These are phyloP conservation scores for Penicillium coffeae DNA, from an alignment of 495 filamentous ascomycete genomes.

Conservation along the genomic window DNA sequence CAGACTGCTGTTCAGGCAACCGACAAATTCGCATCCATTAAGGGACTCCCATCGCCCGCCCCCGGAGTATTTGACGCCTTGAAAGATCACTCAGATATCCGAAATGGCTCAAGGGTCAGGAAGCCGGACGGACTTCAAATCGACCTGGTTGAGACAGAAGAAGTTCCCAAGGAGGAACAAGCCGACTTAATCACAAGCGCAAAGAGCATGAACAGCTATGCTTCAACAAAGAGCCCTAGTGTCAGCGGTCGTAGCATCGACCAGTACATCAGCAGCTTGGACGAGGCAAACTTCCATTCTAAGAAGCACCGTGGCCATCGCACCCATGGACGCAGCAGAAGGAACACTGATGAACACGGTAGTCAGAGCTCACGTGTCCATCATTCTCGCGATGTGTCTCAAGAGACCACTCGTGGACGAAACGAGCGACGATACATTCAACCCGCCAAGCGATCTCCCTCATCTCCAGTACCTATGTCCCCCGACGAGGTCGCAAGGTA, in stretches of 20 bases:
- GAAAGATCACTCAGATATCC: conserved; percentile 53
- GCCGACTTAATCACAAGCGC: conserved; percentile 33
- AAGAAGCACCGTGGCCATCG: conserved; percentile 51
- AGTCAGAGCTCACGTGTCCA: conserved; percentile 45
- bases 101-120: conserved; percentile 72
- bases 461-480: conserved; percentile 88
- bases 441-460: conserved; percentile 81
- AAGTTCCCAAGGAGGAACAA: conserved; percentile 15
- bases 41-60: conserved; percentile 58
- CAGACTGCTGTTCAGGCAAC: conserved; percentile 50
- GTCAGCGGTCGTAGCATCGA: conserved; percentile 66
- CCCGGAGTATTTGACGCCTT: conserved; percentile 52
- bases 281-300: conserved; percentile 65
- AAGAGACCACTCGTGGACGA: conserved; percentile 61
- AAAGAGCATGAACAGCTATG: conserved; percentile 49
- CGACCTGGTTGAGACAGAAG: conserved; percentile 58
- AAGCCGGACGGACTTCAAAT: conserved; percentile 82
- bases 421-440: conserved; percentile 64
- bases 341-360: conserved; percentile 47
- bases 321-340: conserved; percentile 54
- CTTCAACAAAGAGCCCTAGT: conserved; percentile 48
- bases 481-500: conserved; percentile 71
- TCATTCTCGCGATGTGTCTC: conserved; percentile 56
- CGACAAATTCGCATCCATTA: conserved; percentile 39
- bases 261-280: conserved; percentile 83